Evolutionary conservation across 139 green algal genomes (phyloP).

Genomic region (Chlamydomonas sphaeroides): DNA sequence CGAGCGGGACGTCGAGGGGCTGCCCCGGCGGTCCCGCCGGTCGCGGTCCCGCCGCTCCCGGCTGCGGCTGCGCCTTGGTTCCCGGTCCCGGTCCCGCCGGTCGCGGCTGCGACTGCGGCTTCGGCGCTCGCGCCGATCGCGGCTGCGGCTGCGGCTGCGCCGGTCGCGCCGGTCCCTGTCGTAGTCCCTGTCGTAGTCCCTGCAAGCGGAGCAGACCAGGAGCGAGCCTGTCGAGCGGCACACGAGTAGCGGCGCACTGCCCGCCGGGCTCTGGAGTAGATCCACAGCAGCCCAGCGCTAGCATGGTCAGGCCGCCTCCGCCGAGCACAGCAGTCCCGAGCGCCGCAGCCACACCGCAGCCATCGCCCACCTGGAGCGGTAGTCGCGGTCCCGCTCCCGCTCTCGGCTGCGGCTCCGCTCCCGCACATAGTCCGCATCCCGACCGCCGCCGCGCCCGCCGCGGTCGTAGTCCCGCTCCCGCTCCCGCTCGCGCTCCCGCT

Average conservation of each 20-base stretch:
- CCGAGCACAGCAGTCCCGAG: too few relatives aligned
- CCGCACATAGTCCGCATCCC: background rate
- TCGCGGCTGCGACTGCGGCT: background rate
- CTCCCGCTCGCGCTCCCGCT: slow-evolving; percentile 1
- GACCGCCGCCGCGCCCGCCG: background rate
- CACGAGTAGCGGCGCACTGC: too few relatives aligned
- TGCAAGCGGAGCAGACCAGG: too few relatives aligned
- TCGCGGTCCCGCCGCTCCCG: background rate
- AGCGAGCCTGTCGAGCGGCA: too few relatives aligned
- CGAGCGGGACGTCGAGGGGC: background rate
- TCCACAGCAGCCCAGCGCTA: too few relatives aligned
- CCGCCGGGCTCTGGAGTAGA: too few relatives aligned
- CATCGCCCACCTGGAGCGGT: background rate
- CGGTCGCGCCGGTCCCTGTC: background rate
- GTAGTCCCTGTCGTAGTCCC: background rate
- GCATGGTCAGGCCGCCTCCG: too few relatives aligned
- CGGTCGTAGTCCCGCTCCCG: background rate
- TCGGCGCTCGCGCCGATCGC: too few relatives aligned
- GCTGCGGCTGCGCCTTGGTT: background rate
- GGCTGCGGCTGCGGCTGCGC: background rate
- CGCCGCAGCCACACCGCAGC: too few relatives aligned
- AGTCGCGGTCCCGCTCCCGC: background rate
- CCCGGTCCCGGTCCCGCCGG: background rate
- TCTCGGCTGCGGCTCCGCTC: background rate
- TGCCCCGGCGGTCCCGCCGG: background rate